phyloP scores from a whole-genome alignment of 1,139 yeast genomes.

The Diutina catenulata region DNA sequence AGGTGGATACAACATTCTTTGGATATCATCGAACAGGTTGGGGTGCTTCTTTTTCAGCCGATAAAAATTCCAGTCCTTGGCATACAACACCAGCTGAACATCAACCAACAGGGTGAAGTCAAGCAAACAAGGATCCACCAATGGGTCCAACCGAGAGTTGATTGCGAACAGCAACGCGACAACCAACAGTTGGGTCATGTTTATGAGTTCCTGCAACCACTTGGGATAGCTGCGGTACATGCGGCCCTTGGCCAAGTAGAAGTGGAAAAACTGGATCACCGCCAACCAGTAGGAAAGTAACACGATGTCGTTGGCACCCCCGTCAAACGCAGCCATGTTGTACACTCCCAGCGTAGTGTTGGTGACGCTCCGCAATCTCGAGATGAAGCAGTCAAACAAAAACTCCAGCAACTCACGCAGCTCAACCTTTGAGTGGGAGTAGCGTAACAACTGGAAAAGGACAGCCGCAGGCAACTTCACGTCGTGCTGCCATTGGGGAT shows the following conservation, averaged over 20 bases:
- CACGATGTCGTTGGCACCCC: conserved; percentile 52
- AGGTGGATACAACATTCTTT: conserved; percentile 65
- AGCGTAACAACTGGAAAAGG: conserved; percentile 54
- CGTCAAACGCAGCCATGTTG: conserved; percentile 23
- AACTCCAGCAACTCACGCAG: conserved; percentile 44
- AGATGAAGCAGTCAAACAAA: conserved; percentile 47
- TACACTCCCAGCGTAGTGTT: conserved; percentile 50
- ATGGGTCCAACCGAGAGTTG: conserved; percentile 42
- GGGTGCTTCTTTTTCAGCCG: conserved; percentile 36
- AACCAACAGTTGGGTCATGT: conserved; percentile 46
- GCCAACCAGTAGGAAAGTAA: conserved; percentile 65
- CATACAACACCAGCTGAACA: conserved; percentile 46
- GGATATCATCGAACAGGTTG: conserved; percentile 53
- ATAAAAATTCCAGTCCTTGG: conserved; percentile 67
- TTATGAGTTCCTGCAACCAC: conserved; percentile 48
- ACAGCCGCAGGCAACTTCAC: conserved; percentile 60
- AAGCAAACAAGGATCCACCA: conserved; percentile 53
- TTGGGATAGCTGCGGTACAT: conserved; percentile 43
- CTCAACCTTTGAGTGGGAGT: conserved; percentile 44
- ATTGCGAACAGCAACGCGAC: conserved; percentile 56
- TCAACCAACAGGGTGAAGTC: conserved; percentile 58
- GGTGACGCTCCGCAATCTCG: conserved; percentile 49
- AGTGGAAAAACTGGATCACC: conserved; percentile 53
- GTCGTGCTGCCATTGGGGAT: conserved; percentile 31
- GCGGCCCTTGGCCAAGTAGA: conserved; percentile 46